Percentiles rank a stretch among this genome's conserved stretches.
phyloP scores from a whole-genome alignment of 306 rosid species.

The Prunus fruticosa region DNA sequence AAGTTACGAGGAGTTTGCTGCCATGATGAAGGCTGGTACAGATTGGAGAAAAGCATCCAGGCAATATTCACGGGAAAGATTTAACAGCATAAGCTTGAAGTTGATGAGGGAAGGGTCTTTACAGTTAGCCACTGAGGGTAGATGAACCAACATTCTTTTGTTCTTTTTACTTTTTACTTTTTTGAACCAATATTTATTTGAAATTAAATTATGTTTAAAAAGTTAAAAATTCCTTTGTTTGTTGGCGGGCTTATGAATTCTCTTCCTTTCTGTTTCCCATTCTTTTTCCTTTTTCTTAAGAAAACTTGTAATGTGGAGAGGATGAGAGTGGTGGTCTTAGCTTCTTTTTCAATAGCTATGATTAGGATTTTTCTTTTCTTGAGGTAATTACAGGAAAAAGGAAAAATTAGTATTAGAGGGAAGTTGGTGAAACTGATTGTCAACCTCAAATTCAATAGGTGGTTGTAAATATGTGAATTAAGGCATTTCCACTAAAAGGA shows the following conservation, averaged over 20 bases:
- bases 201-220: neutral
- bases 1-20: constrained; percentile 80
- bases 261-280: neutral
- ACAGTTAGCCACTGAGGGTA: constrained; percentile 42
- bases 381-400: constrained; percentile 12
- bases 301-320: constrained; percentile 21
- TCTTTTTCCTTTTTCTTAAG: neutral
- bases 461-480: constrained; percentile 38
- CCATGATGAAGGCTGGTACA: constrained; percentile 92
- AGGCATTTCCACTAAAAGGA: constrained; percentile 7
- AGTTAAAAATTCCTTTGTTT: neutral
- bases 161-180: neutral
- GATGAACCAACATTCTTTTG: constrained; percentile 23
- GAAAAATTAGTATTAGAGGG: neutral
- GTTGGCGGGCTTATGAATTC: neutral
- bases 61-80: constrained; percentile 60
- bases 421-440: constrained; percentile 6
- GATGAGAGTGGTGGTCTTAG: neutral
- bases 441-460: constrained; percentile 14
- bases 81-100: constrained; percentile 57
- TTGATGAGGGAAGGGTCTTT: constrained; percentile 58
- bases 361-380: constrained; percentile 9
- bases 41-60: constrained; percentile 93
- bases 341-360: neutral
- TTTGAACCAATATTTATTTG: neutral